These are phyloP conservation scores for Trichophyton mentagrophytes DNA, from an alignment of 2,329 filamentous ascomycete species.

Conservation along the genomic window DNA sequence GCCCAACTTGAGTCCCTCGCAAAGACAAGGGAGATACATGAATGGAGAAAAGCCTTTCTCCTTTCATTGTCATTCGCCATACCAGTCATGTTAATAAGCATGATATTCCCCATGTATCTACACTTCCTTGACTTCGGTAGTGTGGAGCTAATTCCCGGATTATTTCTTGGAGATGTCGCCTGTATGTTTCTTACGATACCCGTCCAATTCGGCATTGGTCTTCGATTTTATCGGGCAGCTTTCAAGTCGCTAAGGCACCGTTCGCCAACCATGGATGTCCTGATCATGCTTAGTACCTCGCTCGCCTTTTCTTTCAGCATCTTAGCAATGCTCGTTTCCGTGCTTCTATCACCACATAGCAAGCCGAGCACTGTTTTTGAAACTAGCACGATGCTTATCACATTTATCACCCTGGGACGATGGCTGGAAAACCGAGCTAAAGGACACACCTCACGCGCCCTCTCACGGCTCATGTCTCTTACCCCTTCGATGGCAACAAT, in stretches of 20 bases:
- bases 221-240: conserved; percentile 85
- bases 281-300: conserved; percentile 86
- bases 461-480: conserved; percentile 88
- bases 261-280: conserved; percentile 93
- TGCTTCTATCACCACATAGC: conserved; percentile 60
- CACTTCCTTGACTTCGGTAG: conserved; percentile 65
- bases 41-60: conserved; percentile 74
- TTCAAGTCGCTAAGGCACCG: conserved; percentile 84
- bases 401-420: conserved; percentile 80
- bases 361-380: conserved; percentile 87
- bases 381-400: conserved; percentile 96
- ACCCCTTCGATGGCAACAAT: conserved; percentile 96
- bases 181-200: conserved; percentile 78
- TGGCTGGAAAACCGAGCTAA: conserved; percentile 92
- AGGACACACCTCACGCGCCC: conserved; percentile 85
- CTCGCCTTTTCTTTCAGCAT: conserved; percentile 94
- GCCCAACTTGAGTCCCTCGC: conserved; percentile 90
- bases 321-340: conserved; percentile 70
- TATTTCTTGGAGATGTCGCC: conserved; percentile 78
- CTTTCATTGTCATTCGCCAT: conserved; percentile 69
- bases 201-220: conserved; percentile 91
- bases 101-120: conserved; percentile 82
- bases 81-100: conserved; percentile 83
- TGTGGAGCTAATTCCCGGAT: conserved; percentile 52
- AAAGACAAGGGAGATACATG: conserved; percentile 90